phyloP scores from a whole-genome alignment of 805 yeast species.

The Torulaspora quercuum region DNA sequence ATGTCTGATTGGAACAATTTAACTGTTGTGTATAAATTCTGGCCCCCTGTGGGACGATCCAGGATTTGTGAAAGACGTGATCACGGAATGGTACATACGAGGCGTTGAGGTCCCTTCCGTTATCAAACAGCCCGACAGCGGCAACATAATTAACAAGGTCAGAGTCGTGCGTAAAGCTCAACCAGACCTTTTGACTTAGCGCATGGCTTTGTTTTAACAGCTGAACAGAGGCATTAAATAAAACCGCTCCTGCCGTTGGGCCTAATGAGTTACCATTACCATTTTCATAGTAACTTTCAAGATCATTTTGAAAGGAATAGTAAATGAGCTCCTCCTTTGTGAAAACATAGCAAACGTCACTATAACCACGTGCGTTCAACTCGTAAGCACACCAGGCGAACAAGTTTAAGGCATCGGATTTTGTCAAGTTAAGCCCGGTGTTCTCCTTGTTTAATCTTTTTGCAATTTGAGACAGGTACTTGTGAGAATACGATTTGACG shows the following conservation, averaged over 20 bases:
- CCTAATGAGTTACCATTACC: conserved; percentile 63
- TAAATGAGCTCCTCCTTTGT: conserved; percentile 64
- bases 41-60: conserved; percentile 58
- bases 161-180: conserved; percentile 74
- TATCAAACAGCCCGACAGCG: conserved; percentile 54
- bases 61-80: conserved; percentile 45
- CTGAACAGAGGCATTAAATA: conserved; percentile 50
- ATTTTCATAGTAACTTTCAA: conserved; percentile 54
- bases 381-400: conserved; percentile 73
- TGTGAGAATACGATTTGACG: conserved; percentile 19
- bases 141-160: conserved; percentile 58
- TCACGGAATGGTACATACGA: conserved; percentile 45
- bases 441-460: conserved; percentile 54
- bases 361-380: conserved; percentile 61
- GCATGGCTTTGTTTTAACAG: conserved; percentile 47
- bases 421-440: conserved; percentile 51
- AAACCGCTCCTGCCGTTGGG: conserved; percentile 57
- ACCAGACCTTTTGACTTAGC: conserved; percentile 54
- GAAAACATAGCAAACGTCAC: conserved; percentile 64
- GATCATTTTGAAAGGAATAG: conserved; percentile 57
- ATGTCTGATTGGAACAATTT: conserved; percentile 40
- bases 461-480: conserved; percentile 52
- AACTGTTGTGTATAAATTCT: conserved; percentile 50
- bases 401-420: conserved; percentile 49
- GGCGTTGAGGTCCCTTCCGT: conserved; percentile 40